These are phyloP conservation scores for Chaetomium strumarium DNA, from an alignment of 2,329 filamentous ascomycete genomes.

Conservation along the genomic window DNA sequence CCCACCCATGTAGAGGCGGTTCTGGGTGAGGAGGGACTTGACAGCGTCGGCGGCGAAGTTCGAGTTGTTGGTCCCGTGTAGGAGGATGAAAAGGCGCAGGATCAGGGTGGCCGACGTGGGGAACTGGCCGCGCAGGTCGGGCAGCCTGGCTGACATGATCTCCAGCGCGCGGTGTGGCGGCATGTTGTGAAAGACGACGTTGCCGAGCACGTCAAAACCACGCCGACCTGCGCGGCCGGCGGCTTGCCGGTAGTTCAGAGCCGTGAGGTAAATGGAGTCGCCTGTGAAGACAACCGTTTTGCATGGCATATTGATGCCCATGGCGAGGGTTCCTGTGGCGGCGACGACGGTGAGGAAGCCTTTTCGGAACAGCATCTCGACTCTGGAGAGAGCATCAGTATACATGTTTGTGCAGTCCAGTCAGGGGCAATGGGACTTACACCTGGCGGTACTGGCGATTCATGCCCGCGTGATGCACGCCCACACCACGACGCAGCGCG, in stretches of 20 bases:
- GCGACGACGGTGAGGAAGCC: not conserved
- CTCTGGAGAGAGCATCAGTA: not conserved
- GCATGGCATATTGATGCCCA: slow-evolving; percentile 1
- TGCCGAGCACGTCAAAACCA: not conserved
- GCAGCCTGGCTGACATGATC: not conserved
- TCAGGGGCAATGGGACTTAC: not conserved
- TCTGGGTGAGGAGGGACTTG: not conserved
- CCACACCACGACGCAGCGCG: not conserved
- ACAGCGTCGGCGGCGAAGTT: not conserved
- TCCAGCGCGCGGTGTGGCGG: not conserved
- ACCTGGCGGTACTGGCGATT: slow-evolving; percentile 3
- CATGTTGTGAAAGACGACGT: not conserved
- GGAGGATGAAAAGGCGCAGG: not conserved
- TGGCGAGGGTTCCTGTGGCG: not conserved
- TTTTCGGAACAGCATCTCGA: not conserved
- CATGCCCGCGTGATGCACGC: not conserved
- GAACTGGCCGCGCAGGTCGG: not conserved
- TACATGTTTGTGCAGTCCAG: not conserved
- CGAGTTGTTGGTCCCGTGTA: slow-evolving; percentile 1
- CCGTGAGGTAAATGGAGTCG: not conserved
- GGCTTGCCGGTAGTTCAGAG: not conserved
- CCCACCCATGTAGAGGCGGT: not conserved
- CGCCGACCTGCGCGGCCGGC: not conserved
- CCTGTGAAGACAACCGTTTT: not conserved
- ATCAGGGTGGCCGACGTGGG: not conserved